Evolutionary conservation across 179 eudicot genomes (phyloP).

Genomic region (Spinacia oleracea): DNA sequence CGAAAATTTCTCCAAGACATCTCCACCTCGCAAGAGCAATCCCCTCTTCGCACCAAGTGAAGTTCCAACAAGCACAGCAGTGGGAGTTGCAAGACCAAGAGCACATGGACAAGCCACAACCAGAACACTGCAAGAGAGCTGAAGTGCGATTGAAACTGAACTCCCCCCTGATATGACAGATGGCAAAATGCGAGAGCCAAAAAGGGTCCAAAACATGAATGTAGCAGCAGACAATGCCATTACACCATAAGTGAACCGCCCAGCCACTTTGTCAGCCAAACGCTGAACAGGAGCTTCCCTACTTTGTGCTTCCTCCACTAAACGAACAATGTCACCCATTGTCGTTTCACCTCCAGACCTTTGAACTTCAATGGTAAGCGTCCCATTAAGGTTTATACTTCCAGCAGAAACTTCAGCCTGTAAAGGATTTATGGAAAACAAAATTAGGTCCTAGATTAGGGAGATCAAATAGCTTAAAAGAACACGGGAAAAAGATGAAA

Average conservation of each 20-base stretch:
- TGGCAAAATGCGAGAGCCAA: conserved; percentile 75
- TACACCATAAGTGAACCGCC: conserved; percentile 94
- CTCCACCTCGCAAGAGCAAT: conserved; percentile 93
- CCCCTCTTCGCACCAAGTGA: conserved; percentile 97
- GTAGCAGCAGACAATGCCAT: conserved; percentile 98
- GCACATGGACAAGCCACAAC: conserved; percentile 99
- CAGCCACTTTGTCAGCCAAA: conserved; percentile 97
- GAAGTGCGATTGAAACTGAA: conserved; percentile 84
- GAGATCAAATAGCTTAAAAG: not conserved
- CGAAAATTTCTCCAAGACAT: conserved; percentile 84
- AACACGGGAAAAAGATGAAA: not conserved
- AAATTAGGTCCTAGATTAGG: not conserved
- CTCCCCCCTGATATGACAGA: conserved; percentile 66
- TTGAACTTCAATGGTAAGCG: conserved; percentile 83
- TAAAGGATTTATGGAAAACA: not conserved
- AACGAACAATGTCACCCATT: conserved; percentile 93
- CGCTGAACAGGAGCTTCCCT: conserved; percentile 99
- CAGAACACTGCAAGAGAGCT: conserved; percentile 96
- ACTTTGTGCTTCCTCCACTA: conserved; percentile 97
- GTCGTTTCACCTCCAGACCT: conserved; percentile 94
- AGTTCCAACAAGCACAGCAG: conserved; percentile 99
- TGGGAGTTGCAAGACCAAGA: conserved; percentile 98
- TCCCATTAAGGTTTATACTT: conserved; percentile 92
- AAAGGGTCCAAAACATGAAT: conserved; percentile 84
- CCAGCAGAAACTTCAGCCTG: conserved; percentile 98